phyloP scores from a whole-genome alignment of 371 early-diverging fungal species.

The Coemansia sp. region DNA sequence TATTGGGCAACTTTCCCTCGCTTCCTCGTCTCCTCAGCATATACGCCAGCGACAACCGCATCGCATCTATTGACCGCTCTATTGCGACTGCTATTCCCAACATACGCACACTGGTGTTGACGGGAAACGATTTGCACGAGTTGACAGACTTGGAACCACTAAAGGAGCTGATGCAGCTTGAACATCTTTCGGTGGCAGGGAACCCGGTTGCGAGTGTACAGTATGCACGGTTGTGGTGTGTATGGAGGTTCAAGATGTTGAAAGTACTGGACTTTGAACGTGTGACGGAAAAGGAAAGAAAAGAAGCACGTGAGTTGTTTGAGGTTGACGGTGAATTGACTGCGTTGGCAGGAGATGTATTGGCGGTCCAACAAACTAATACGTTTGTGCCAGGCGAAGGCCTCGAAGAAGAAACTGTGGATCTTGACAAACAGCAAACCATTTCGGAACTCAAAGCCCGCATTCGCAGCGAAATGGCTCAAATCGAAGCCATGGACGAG shows the following conservation, averaged over 20 bases:
- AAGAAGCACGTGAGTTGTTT: slow-evolving; percentile 73
- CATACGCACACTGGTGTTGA: slow-evolving; percentile 75
- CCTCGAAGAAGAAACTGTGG: slow-evolving; percentile 39
- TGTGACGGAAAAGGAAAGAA: slow-evolving; percentile 72
- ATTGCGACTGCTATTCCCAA: slow-evolving; percentile 71
- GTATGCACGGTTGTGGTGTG: slow-evolving; percentile 80
- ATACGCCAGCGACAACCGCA: slow-evolving; percentile 83
- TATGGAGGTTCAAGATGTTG: slow-evolving; percentile 70
- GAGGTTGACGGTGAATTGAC: slow-evolving; percentile 62
- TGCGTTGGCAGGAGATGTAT: slow-evolving; percentile 61
- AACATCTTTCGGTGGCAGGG: slow-evolving; percentile 71
- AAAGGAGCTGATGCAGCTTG: slow-evolving; percentile 52
- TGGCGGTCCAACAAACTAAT: slow-evolving; percentile 57
- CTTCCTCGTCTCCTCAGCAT: slow-evolving; percentile 77
- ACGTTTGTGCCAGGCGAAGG: slow-evolving; percentile 81
- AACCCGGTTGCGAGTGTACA: slow-evolving; percentile 83
- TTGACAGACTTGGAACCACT: slow-evolving; percentile 83
- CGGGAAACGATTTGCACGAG: slow-evolving; percentile 80
- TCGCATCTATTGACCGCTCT: slow-evolving; percentile 69
- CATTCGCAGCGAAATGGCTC: slow-evolving; percentile 47
- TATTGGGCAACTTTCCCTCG: slow-evolving; percentile 85
- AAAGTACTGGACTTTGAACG: slow-evolving; percentile 83
- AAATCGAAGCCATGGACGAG: slow-evolving; percentile 47
- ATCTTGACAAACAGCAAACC: slow-evolving; percentile 17
- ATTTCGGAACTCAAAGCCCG: slow-evolving; percentile 45